Evolutionary conservation across 108 stramenopile species (phyloP).

Genomic region (Nitzschia inconspicua): DNA sequence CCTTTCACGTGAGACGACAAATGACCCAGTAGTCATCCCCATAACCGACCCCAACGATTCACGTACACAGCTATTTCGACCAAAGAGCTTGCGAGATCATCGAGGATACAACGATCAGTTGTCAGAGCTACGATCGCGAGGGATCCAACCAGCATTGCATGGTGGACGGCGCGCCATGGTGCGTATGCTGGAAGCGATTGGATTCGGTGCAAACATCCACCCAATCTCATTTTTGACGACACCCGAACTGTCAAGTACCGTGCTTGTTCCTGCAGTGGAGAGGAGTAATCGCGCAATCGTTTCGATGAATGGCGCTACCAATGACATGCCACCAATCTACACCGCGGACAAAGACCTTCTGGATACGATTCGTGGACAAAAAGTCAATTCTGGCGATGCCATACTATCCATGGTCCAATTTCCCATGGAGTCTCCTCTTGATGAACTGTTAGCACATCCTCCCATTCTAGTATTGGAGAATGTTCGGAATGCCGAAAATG

Average conservation of each 20-base stretch:
- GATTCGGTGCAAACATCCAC: slow-evolving; percentile 16
- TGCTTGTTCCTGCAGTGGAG: neutral
- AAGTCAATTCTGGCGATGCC: slow-evolving; percentile 22
- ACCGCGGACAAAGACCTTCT: slow-evolving; percentile 9
- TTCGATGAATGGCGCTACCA: neutral
- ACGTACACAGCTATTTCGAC: slow-evolving; percentile 12
- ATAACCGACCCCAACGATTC: slow-evolving; percentile 11
- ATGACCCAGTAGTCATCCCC: too few species aligned
- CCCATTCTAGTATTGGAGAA: slow-evolving; percentile 18
- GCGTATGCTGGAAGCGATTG: slow-evolving; percentile 22
- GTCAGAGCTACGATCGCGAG: neutral
- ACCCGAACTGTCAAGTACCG: neutral
- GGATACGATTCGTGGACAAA: slow-evolving; percentile 21
- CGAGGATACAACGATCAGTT: slow-evolving; percentile 15
- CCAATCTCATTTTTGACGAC: slow-evolving; percentile 17
- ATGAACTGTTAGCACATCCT: slow-evolving; percentile 8
- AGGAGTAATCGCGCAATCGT: neutral
- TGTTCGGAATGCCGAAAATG: slow-evolving; percentile 29
- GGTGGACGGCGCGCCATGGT: slow-evolving; percentile 24
- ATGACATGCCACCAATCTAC: neutral
- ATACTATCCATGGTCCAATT: slow-evolving; percentile 24
- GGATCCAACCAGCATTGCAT: slow-evolving; percentile 11
- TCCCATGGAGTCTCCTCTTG: slow-evolving; percentile 9
- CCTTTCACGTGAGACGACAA: too few species aligned
- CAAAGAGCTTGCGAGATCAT: slow-evolving; percentile 22